These are phyloP conservation scores for Canariomyces notabilis DNA, from an alignment of 2,329 filamentous ascomycete species.

Conservation along the genomic window DNA sequence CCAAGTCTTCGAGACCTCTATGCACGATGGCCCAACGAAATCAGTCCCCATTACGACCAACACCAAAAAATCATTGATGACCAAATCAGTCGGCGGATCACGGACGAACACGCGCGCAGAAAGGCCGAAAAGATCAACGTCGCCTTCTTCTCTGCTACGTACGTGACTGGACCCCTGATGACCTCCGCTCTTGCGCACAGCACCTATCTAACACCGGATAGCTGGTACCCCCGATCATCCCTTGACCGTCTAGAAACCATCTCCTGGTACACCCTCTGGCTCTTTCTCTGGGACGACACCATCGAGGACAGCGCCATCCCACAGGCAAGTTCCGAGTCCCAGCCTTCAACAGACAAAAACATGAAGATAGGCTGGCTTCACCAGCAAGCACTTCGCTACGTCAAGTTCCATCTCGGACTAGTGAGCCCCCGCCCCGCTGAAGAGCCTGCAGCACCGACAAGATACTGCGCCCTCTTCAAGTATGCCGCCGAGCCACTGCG, in stretches of 20 bases:
- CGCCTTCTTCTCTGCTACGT: constrained; percentile 11
- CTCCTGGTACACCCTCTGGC: constrained; percentile 14
- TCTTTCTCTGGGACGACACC: constrained; percentile 20
- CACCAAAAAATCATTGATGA: constrained; percentile 9
- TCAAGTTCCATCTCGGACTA: constrained; percentile 15
- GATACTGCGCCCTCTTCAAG: constrained; percentile 14
- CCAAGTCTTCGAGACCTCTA: constrained; percentile 8
- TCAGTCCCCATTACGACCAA: constrained; percentile 12
- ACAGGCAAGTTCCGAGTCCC: too few relatives aligned
- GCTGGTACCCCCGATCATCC: constrained; percentile 13
- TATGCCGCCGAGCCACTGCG: constrained; percentile 1
- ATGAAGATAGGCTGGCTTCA: constrained; percentile 9
- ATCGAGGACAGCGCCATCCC: constrained; percentile 9
- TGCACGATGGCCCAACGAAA: constrained; percentile 10
- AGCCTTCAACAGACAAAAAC: too few relatives aligned
- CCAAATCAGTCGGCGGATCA: constrained; percentile 17
- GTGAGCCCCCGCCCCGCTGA: background rate
- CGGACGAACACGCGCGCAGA: constrained; percentile 3
- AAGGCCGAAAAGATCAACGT: constrained; percentile 13
- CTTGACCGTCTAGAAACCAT: constrained; percentile 14
- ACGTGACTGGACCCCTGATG: background rate
- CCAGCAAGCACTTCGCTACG: constrained; percentile 14
- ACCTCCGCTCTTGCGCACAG: too few relatives aligned
- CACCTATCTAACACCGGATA: background rate
- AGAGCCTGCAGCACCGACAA: constrained; percentile 5